These are phyloP conservation scores for Hyphopichia khmerensis DNA, from an alignment of 1,139 yeast genomes.

Conservation along the genomic window DNA sequence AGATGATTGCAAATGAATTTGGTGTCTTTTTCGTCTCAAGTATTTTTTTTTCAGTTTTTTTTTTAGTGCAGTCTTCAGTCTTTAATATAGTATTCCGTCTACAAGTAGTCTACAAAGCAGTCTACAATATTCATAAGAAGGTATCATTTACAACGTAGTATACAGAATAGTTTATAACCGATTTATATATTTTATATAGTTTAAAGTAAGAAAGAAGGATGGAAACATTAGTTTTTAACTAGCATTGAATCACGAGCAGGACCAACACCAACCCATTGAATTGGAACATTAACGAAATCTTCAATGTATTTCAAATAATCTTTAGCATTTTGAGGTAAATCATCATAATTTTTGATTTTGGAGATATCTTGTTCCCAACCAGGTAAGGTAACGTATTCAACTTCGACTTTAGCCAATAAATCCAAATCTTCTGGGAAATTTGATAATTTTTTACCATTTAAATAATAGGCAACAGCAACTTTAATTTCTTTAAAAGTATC, in stretches of 20 bases:
- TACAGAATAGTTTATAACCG: too few relatives aligned
- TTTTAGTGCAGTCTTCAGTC: too few relatives aligned
- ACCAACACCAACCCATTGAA: slow-evolving; percentile 98
- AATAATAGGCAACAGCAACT: slow-evolving; percentile 79
- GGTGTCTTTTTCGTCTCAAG: neutral
- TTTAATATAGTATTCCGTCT: too few relatives aligned
- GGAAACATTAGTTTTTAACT: slow-evolving; percentile 28
- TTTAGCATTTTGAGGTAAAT: slow-evolving; percentile 86
- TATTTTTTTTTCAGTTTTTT: neutral
- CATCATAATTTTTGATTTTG: slow-evolving; percentile 62
- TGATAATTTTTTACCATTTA: slow-evolving; percentile 70
- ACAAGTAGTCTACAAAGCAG: too few relatives aligned
- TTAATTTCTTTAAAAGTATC: slow-evolving; percentile 86
- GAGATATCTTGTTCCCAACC: slow-evolving; percentile 94
- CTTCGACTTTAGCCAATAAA: slow-evolving; percentile 83
- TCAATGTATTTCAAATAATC: slow-evolving; percentile 79
- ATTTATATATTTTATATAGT: too few relatives aligned
- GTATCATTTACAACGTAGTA: too few relatives aligned
- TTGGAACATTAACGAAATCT: slow-evolving; percentile 76
- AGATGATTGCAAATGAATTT: neutral
- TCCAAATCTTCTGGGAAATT: slow-evolving; percentile 92
- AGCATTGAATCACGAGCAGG: slow-evolving; percentile 92
- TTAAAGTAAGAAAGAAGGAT: neutral
- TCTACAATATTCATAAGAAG: too few relatives aligned
- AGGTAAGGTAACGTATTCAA: slow-evolving; percentile 83